A percentile compares a stretch with the other conserved stretches of the same genome.
phyloP scores from a whole-genome alignment of 495 filamentous ascomycete genomes.

The Podospora tetraspora region DNA sequence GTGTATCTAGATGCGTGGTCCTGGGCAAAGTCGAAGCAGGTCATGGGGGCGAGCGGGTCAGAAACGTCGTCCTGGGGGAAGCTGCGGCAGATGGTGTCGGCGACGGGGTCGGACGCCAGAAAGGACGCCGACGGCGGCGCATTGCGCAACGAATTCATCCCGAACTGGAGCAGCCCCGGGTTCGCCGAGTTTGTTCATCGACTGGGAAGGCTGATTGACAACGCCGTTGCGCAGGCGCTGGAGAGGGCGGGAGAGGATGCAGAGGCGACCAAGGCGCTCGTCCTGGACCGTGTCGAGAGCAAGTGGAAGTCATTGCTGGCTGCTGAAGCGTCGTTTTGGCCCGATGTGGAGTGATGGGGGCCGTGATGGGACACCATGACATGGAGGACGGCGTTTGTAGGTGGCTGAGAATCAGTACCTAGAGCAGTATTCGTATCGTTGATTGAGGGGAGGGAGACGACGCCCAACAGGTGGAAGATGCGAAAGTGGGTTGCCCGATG shows the following conservation, averaged over 20 bases:
- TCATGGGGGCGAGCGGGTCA: constrained; percentile 10
- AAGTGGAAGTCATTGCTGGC: constrained; percentile 32
- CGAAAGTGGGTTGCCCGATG: not conserved
- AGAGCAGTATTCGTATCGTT: too few species aligned
- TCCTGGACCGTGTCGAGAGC: constrained; percentile 27
- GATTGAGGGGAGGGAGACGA: not conserved
- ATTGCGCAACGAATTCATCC: constrained; percentile 56
- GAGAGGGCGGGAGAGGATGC: constrained; percentile 14
- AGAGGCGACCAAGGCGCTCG: constrained; percentile 15
- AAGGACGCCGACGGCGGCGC: constrained; percentile 57
- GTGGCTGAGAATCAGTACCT: not conserved
- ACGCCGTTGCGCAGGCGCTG: constrained; percentile 21
- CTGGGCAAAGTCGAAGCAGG: constrained; percentile 44
- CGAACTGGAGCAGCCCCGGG: constrained; percentile 58
- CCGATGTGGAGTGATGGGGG: constrained; percentile 17
- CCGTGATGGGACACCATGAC: not conserved
- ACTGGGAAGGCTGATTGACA: constrained; percentile 30
- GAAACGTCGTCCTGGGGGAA: constrained; percentile 55
- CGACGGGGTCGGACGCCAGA: constrained; percentile 11
- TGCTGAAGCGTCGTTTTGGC: constrained; percentile 35
- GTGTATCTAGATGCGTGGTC: constrained; percentile 57
- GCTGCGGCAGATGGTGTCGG: constrained; percentile 26
- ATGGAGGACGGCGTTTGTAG: not conserved
- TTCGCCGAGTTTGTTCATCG: constrained; percentile 53
- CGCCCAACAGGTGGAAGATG: not conserved